Evolutionary conservation across 495 filamentous ascomycete genomes (phyloP).

Genomic region (Staphylotrichum tortipilum): DNA sequence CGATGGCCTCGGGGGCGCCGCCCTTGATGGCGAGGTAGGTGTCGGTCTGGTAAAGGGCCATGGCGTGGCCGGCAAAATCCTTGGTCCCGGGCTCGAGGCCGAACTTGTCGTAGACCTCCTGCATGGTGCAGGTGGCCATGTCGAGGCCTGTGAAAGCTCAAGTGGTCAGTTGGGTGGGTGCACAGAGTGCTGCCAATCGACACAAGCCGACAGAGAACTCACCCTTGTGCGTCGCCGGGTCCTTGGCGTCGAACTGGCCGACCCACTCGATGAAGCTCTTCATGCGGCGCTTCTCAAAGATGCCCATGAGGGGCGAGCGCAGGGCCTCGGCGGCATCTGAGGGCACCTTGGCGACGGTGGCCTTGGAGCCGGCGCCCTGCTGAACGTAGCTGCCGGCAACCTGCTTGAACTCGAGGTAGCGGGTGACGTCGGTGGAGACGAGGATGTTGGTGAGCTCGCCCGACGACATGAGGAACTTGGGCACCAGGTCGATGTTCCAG

Average conservation of each 20-base stretch:
- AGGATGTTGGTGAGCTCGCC: slow-evolving; percentile 97
- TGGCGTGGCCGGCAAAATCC: slow-evolving; percentile 95
- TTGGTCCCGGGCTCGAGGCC: slow-evolving; percentile 83
- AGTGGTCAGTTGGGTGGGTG: no score
- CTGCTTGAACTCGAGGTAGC: slow-evolving; percentile 97
- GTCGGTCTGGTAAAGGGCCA: slow-evolving; percentile 91
- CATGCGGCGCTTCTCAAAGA: slow-evolving; percentile 95
- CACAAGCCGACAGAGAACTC: no score
- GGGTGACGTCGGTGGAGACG: slow-evolving; percentile 91
- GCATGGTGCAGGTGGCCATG: slow-evolving; percentile 74
- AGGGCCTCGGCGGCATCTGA: slow-evolving; percentile 88
- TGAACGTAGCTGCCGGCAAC: slow-evolving; percentile 97
- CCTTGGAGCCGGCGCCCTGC: slow-evolving; percentile 68
- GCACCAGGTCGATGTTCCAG: slow-evolving; percentile 98
- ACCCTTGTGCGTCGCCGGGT: slow-evolving; percentile 84
- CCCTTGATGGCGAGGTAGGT: slow-evolving; percentile 69
- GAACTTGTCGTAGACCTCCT: slow-evolving; percentile 96
- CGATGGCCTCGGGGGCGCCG: slow-evolving; percentile 73
- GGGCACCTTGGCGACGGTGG: slow-evolving; percentile 92
- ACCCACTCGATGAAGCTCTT: slow-evolving; percentile 98
- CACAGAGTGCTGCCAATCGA: no score
- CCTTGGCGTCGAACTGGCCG: slow-evolving; percentile 75
- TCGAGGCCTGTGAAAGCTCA: slow-evolving; percentile 56
- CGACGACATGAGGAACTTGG: slow-evolving; percentile 97
- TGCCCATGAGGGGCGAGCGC: slow-evolving; percentile 86